Evolutionary conservation across 208 protist species (phyloP).

Genomic region (Balamuthia mandrillaris): DNA sequence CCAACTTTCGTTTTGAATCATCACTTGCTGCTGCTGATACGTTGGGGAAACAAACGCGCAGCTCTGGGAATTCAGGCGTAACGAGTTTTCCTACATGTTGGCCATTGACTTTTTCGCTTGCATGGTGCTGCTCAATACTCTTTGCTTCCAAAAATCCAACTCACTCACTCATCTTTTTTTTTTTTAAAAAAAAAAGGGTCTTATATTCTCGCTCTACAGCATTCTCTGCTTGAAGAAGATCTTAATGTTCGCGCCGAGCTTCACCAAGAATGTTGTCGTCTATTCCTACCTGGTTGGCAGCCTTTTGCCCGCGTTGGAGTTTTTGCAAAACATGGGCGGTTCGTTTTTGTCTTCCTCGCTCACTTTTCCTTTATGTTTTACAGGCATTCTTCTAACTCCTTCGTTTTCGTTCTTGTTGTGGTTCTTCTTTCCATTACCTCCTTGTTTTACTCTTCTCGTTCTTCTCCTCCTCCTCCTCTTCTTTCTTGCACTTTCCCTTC

Average conservation of each 20-base stretch:
- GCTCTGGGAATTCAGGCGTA: neutral
- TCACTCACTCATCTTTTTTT: neutral
- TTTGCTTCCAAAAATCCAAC: neutral
- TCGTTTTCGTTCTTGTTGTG: neutral
- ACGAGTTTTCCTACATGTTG: neutral
- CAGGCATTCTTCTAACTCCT: neutral
- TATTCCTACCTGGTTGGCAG: neutral
- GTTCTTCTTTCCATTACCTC: neutral
- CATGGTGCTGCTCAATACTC: neutral
- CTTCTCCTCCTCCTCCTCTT: neutral
- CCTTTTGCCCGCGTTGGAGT: slow-evolving; percentile 11
- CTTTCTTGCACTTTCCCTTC: neutral
- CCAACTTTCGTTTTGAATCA: neutral
- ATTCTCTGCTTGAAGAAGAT: slow-evolving; percentile 24
- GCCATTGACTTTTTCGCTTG: slow-evolving; percentile 27
- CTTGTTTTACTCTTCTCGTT: neutral
- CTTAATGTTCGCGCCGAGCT: neutral
- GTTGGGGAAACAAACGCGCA: neutral
- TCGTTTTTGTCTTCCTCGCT: neutral
- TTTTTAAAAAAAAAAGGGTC: neutral
- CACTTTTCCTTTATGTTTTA: neutral
- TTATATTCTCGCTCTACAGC: slow-evolving; percentile 7
- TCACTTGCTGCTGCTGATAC: neutral
- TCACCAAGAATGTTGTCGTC: slow-evolving; percentile 24
- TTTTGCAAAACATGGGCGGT: neutral